Evolutionary conservation across 2,329 filamentous ascomycete genomes (phyloP).

Genomic region (Passalora sequoiae): DNA sequence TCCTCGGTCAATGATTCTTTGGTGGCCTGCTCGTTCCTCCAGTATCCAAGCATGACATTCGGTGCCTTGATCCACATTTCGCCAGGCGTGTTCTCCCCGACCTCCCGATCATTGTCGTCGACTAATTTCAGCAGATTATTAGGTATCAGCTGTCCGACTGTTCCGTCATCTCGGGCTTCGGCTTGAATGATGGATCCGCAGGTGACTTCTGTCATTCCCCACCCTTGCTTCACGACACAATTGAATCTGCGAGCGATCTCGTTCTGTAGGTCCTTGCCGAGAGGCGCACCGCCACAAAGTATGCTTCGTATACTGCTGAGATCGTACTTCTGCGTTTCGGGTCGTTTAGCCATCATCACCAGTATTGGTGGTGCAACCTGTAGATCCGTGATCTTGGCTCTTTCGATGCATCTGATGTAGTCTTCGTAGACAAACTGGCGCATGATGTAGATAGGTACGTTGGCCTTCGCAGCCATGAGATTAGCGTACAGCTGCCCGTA

Average conservation of each 20-base stretch:
- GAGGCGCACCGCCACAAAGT: conserved; percentile 40
- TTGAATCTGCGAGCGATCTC: conserved; percentile 34
- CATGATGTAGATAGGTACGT: conserved; percentile 43
- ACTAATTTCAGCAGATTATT: conserved; percentile 38
- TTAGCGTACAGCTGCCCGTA: conserved; percentile 45
- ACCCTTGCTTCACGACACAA: conserved; percentile 37
- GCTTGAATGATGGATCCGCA: conserved; percentile 38
- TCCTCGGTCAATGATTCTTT: conserved; percentile 35
- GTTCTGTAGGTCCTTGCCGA: conserved; percentile 41
- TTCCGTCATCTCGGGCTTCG: conserved; percentile 33
- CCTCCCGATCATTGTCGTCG: conserved; percentile 40
- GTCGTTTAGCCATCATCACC: conserved; percentile 42
- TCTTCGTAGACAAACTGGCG: conserved; percentile 39
- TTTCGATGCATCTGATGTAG: conserved; percentile 37
- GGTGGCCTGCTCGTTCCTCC: conserved; percentile 38
- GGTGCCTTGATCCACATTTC: conserved; percentile 40
- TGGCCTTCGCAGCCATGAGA: conserved; percentile 41
- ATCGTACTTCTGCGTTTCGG: conserved; percentile 40
- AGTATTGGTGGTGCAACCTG: conserved; percentile 42
- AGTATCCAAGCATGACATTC: conserved; percentile 40
- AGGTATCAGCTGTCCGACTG: conserved; percentile 37
- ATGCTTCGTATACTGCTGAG: conserved; percentile 38
- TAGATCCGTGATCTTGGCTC: conserved; percentile 36
- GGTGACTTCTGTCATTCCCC: conserved; percentile 41
- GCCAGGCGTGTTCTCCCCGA: conserved; percentile 35